These are phyloP conservation scores for Yamadazyma akitaensis DNA, from an alignment of 805 yeast genomes.

Conservation along the genomic window DNA sequence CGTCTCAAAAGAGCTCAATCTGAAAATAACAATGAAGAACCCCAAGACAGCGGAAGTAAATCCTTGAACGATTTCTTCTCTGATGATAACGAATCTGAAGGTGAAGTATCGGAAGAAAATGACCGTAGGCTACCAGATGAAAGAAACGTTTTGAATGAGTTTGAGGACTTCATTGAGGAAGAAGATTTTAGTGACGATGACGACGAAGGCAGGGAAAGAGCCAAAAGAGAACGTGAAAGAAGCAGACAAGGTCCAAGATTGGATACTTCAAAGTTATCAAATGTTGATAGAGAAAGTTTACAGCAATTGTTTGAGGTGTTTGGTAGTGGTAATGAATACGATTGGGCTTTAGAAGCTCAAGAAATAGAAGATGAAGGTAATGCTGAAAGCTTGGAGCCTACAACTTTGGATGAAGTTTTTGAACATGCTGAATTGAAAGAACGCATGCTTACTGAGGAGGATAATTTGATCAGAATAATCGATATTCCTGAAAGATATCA, in stretches of 20 bases:
- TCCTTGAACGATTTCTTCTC: conserved; percentile 64
- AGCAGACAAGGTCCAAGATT: conserved; percentile 40
- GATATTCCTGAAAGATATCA: conserved; percentile 95
- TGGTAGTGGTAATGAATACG: conserved; percentile 96
- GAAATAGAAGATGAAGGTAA: conserved; percentile 55
- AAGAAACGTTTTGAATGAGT: conserved; percentile 62
- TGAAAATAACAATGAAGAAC: conserved; percentile 29
- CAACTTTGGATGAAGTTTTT: conserved; percentile 81
- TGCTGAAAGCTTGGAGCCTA: conserved; percentile 52
- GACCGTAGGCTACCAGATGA: conserved; percentile 18
- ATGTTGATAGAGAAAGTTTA: conserved; percentile 82
- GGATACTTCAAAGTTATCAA: conserved; percentile 56
- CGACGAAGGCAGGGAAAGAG: conserved; percentile 41
- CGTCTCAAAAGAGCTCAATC: conserved; percentile 72
- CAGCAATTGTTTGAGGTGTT: conserved; percentile 93
- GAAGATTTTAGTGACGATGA: conserved; percentile 93
- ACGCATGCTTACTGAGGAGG: conserved; percentile 87
- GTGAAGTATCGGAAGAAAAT: conserved; percentile 23
- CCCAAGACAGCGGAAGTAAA: conserved; percentile 11
- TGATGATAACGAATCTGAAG: conserved; percentile 42
- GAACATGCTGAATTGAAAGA: conserved; percentile 92
- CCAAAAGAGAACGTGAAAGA: conserved; percentile 28
- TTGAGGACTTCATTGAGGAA: conserved; percentile 96
- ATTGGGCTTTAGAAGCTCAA: conserved; percentile 96
- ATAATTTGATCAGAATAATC: conserved; percentile 77